Evolutionary conservation across 139 green algal species (phyloP).

Genomic region (Picochlorum sp.): DNA sequence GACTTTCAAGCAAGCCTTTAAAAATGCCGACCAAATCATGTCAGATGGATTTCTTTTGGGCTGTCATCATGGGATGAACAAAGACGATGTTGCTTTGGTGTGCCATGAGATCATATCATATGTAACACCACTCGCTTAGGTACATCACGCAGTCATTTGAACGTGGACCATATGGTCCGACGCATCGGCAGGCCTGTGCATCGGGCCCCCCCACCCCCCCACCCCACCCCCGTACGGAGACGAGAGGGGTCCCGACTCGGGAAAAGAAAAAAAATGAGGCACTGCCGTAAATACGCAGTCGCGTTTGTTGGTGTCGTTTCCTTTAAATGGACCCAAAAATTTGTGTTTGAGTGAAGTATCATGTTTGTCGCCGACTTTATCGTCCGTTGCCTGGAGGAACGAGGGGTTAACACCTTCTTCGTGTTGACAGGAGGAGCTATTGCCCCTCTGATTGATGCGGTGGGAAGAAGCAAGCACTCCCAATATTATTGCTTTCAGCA

Average conservation of each 20-base stretch:
- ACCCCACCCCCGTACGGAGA: no score
- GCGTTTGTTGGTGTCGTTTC: no score
- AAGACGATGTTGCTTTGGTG: background rate
- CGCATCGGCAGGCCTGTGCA: no score
- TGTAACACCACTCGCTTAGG: background rate
- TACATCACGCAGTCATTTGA: background rate
- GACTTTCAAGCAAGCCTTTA: background rate
- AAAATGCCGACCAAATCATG: background rate
- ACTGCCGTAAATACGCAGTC: no score
- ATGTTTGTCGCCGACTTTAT: background rate
- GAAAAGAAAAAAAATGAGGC: background rate
- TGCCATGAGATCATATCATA: background rate
- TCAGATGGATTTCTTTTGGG: background rate
- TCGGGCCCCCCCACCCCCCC: no score
- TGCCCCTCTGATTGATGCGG: background rate
- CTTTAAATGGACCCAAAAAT: no score
- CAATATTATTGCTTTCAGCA: background rate
- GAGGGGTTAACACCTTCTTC: background rate
- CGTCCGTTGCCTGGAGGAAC: background rate
- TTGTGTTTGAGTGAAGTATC: background rate
- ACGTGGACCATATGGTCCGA: no score
- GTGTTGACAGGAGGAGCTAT: background rate
- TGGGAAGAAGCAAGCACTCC: background rate
- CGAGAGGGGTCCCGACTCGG: no score
- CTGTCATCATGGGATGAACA: background rate